Conservation (phyloP, 345 rosid genomes). For the Clarkia xantiana region DNA sequence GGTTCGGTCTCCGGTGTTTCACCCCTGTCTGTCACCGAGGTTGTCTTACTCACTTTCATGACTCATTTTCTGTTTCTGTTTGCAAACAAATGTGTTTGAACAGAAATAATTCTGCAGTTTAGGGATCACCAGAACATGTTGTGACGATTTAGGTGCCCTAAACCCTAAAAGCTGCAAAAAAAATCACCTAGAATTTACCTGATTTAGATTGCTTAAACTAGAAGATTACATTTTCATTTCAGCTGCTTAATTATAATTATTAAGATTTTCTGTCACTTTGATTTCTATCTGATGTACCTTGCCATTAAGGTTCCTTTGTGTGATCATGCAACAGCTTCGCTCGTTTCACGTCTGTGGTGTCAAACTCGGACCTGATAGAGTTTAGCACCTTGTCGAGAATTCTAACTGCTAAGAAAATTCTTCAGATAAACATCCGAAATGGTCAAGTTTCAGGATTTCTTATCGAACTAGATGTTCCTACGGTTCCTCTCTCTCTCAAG, state of each 20-base stretch:
- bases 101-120: not conserved
- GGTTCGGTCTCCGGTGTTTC: constrained; percentile 57
- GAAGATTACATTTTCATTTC: no score
- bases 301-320: no score
- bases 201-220: not conserved
- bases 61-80: not conserved
- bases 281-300: not conserved
- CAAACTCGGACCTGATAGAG: constrained; percentile 42
- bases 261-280: no score
- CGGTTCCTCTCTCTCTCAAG: no score
- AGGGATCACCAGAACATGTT: no score
- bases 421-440: constrained; percentile 12
- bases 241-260: no score
- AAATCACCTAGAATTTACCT: no score
- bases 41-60: not conserved
- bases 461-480: no score
- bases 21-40: no score
- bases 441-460: no score
- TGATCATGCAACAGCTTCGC: constrained; percentile 83
- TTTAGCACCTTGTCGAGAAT: constrained; percentile 54
- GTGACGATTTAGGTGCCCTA: no score
- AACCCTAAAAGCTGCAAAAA: no score
- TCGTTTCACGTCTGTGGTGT: constrained; percentile 37
- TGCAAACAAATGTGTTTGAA: not conserved
- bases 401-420: constrained; percentile 45